These are phyloP conservation scores for Populus euphratica DNA, from an alignment of 345 rosid species.

Conservation along the genomic window DNA sequence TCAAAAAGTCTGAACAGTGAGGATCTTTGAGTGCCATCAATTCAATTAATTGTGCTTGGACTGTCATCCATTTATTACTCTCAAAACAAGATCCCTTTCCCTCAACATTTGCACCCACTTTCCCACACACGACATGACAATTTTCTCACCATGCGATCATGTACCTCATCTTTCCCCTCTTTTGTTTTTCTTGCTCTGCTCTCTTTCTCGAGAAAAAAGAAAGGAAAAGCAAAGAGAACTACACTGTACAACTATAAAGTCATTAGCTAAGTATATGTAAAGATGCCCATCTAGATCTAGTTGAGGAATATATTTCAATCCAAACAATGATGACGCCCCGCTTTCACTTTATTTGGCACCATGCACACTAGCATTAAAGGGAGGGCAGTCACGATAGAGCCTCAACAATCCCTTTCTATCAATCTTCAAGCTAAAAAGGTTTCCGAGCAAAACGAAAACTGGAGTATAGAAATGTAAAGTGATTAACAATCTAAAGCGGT, in stretches of 20 bases:
- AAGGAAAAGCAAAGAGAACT: conserved; percentile 30
- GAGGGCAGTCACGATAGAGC: conserved; percentile 15
- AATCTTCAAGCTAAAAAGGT: conserved; percentile 57
- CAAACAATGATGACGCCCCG: conserved; percentile 45
- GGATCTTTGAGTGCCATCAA: conserved; percentile 48
- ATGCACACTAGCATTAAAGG: background rate
- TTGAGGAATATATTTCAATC: conserved; percentile 55
- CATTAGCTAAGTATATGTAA: conserved; percentile 28
- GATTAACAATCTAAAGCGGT: conserved; percentile 26
- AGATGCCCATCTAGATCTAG: conserved; percentile 35
- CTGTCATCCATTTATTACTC: conserved; percentile 65
- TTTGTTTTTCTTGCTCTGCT: background rate
- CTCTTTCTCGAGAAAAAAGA: conserved; percentile 31
- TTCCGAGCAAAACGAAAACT: conserved; percentile 36
- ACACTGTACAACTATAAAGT: conserved; percentile 32
- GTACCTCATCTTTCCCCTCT: conserved; percentile 12
- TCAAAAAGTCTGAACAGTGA: conserved; percentile 16
- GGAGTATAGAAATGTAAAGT: conserved; percentile 41
- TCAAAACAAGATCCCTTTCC: conserved; percentile 33
- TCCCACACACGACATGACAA: conserved; percentile 53
- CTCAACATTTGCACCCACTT: conserved; percentile 52
- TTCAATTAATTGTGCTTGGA: conserved; percentile 45
- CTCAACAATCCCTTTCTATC: conserved; percentile 44
- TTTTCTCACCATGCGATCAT: conserved; percentile 43
- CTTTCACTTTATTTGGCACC: conserved; percentile 36